Percentiles rank a stretch among this genome's conserved stretches.
phyloP scores from a whole-genome alignment of 106 monocot species.

The Triglochin maritima region DNA sequence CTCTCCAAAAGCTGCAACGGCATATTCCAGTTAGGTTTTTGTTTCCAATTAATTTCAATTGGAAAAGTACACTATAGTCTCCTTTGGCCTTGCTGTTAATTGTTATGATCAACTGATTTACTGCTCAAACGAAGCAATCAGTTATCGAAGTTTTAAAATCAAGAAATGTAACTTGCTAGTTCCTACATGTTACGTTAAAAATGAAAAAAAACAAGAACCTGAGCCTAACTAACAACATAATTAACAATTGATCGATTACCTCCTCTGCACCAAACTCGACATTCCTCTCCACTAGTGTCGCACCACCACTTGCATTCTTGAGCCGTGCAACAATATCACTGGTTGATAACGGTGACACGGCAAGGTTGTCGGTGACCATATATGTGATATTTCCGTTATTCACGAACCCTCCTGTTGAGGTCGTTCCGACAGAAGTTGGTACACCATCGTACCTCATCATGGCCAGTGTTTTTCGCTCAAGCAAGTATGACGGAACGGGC shows the following conservation, averaged over 20 bases:
- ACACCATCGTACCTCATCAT: constrained; percentile 5
- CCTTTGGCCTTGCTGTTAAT: too few relatives aligned
- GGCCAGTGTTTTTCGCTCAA: not conserved
- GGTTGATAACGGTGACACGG: not conserved
- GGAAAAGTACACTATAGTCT: too few relatives aligned
- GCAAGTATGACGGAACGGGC: not conserved
- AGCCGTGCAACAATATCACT: not conserved
- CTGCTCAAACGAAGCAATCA: too few relatives aligned
- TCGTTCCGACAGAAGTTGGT: not conserved
- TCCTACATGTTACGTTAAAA: too few relatives aligned
- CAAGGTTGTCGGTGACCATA: constrained; percentile 7
- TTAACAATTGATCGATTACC: not conserved
- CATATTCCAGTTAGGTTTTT: too few relatives aligned
- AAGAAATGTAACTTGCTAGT: too few relatives aligned
- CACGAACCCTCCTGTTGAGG: constrained; percentile 1
- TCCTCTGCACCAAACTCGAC: not conserved
- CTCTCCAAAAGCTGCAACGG: too few relatives aligned
- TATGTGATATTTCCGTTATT: not conserved
- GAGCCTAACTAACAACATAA: too few relatives aligned
- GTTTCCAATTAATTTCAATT: too few relatives aligned
- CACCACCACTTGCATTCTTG: not conserved
- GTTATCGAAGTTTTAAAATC: too few relatives aligned
- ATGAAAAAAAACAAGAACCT: too few relatives aligned
- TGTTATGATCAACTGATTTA: too few relatives aligned
- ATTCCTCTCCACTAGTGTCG: not conserved